Evolutionary conservation across 73 alveolate genomes (phyloP).

Genomic region (Uronychia binucleata): DNA sequence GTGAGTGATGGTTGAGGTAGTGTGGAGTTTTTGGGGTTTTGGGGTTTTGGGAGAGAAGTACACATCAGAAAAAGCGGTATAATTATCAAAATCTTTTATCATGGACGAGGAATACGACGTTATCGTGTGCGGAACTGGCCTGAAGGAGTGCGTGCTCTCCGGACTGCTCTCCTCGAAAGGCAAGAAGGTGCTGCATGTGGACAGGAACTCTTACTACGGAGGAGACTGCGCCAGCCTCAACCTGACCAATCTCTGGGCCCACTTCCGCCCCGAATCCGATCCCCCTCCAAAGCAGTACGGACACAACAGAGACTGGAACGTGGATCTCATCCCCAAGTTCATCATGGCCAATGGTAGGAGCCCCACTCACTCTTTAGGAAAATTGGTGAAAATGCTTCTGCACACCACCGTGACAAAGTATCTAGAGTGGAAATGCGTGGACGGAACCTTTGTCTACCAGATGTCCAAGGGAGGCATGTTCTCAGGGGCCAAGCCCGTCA

Average conservation of each 20-base stretch:
- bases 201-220: constrained; percentile 96
- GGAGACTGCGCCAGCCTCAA: constrained; percentile 96
- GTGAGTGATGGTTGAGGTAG: not conserved
- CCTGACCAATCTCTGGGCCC: constrained; percentile 95
- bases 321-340: constrained; percentile 98
- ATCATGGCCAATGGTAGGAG: constrained; percentile 97
- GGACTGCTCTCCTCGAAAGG: constrained; percentile 93
- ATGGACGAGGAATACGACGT: constrained; percentile 90
- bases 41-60: not conserved
- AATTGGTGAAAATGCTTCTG: constrained; percentile 91
- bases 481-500: constrained; percentile 77
- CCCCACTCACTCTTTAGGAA: not conserved
- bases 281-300: constrained; percentile 85
- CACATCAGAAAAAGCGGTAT: constrained; percentile 4
- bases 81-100: constrained; percentile 24
- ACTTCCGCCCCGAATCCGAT: constrained; percentile 86
- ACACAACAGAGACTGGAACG: constrained; percentile 96
- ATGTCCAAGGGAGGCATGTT: constrained; percentile 82
- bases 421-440: constrained; percentile 89
- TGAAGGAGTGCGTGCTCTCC: constrained; percentile 96
- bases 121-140: constrained; percentile 97
- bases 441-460: constrained; percentile 91
- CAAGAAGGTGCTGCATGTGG: constrained; percentile 94
- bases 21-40: constrained; percentile 10
- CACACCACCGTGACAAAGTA: constrained; percentile 89